Percentiles rank a stretch among this genome's conserved stretches.
phyloP scores from a whole-genome alignment of 345 rosid species.

The Alliaria petiolata region DNA sequence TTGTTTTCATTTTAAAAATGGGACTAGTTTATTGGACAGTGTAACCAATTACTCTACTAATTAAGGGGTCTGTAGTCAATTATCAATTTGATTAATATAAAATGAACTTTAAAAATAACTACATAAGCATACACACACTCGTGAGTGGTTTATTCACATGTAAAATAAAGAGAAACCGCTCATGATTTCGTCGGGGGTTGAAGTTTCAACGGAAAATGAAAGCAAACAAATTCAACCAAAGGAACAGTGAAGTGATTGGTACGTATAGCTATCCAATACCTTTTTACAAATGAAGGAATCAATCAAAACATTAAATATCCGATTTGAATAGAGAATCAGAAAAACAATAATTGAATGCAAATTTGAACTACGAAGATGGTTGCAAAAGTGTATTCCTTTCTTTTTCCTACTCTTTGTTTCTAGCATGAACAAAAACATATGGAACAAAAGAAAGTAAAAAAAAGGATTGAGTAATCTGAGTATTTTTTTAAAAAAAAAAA shows the following conservation, averaged over 20 bases:
- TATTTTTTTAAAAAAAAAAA: no score
- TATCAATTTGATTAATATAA: background rate
- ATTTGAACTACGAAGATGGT: background rate
- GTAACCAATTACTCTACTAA: no score
- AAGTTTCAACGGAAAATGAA: conserved; percentile 27
- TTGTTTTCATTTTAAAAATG: background rate
- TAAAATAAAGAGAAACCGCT: background rate
- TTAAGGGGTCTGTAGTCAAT: no score
- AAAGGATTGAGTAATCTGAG: conserved; percentile 15
- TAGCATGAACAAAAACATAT: conserved; percentile 18
- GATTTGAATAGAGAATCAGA: background rate
- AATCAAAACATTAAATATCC: background rate
- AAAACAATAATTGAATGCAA: background rate
- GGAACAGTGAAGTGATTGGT: conserved; percentile 16
- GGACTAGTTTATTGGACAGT: no score
- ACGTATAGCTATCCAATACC: no score
- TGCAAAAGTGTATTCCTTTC: conserved; percentile 24
- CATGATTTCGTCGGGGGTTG: background rate
- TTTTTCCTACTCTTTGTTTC: conserved; percentile 23
- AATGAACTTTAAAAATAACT: no score
- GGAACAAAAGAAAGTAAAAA: conserved; percentile 2
- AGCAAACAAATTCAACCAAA: conserved; percentile 20
- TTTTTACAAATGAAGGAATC: conserved; percentile 1
- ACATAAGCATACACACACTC: background rate
- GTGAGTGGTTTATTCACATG: background rate